Conservation (phyloP, 2,329 filamentous ascomycete species). For the Furcasterigmium furcatum region DNA sequence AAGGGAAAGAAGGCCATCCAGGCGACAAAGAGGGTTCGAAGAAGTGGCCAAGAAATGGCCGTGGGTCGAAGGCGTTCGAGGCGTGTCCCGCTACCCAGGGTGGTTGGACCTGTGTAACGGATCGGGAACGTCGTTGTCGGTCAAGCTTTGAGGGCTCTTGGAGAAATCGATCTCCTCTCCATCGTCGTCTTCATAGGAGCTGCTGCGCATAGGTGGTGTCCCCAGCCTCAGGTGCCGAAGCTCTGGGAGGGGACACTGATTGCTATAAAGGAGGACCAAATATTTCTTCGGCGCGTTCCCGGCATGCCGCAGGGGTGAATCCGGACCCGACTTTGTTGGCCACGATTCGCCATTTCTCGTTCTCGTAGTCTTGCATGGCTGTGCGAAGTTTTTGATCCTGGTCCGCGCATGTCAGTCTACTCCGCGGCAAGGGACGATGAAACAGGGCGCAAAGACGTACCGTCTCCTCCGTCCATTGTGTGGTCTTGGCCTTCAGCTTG, state of each 20-base stretch:
- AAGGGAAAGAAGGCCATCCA: not conserved
- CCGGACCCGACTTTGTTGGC: slow-evolving; percentile 87
- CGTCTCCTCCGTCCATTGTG: slow-evolving; percentile 90
- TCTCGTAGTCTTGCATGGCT: slow-evolving; percentile 80
- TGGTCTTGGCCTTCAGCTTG: slow-evolving; percentile 90
- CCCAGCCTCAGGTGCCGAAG: slow-evolving; percentile 40
- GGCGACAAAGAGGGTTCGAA: not conserved
- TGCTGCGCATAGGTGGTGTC: slow-evolving; percentile 44
- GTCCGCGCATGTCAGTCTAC: not conserved
- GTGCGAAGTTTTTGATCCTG: slow-evolving; percentile 75
- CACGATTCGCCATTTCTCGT: slow-evolving; percentile 90
- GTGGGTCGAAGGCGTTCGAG: no score
- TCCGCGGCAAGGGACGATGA: slow-evolving; percentile 6
- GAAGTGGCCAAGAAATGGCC: not conserved
- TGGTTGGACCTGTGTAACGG: no score
- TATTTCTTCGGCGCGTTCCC: slow-evolving; percentile 72
- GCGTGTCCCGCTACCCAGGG: no score
- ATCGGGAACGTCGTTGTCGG: no score
- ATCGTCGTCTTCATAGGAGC: slow-evolving; percentile 21
- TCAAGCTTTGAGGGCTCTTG: not conserved
- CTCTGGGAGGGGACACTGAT: slow-evolving; percentile 49
- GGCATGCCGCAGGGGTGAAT: slow-evolving; percentile 83
- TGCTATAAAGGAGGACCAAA: slow-evolving; percentile 49
- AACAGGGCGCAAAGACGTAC: slow-evolving; percentile 53
- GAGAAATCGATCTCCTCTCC: not conserved